Conservation (phyloP, 257 asterid species). For the Rhazya stricta region DNA sequence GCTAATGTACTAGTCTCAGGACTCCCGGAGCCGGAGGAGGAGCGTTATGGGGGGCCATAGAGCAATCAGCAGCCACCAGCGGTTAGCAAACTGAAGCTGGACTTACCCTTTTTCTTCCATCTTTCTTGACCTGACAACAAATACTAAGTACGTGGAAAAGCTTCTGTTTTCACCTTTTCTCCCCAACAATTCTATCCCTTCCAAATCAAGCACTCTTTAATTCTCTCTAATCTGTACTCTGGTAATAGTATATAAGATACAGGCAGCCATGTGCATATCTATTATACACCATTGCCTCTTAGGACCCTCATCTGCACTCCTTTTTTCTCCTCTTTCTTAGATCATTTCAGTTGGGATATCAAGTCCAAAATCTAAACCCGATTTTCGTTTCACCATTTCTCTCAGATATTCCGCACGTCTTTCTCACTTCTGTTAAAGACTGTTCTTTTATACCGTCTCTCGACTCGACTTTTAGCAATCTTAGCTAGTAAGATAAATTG, state of each 20-base stretch:
- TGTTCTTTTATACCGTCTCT: too few species aligned
- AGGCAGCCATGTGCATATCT: background rate
- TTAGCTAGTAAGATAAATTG: slow-evolving; percentile 1
- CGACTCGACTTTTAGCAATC: background rate
- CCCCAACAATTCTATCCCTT: slow-evolving; percentile 12
- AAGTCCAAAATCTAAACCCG: background rate
- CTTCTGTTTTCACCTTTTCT: background rate
- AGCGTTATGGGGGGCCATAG: slow-evolving; percentile 10
- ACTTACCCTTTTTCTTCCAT: too few species aligned
- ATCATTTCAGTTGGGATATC: slow-evolving; percentile 10
- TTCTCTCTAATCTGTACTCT: background rate
- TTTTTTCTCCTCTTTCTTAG: slow-evolving; percentile 1
- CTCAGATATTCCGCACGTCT: slow-evolving; percentile 7
- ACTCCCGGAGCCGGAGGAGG: background rate
- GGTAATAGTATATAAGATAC: too few species aligned
- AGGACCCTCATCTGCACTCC: background rate
- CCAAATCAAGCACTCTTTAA: slow-evolving; percentile 12
- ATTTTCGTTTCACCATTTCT: background rate
- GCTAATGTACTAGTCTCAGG: background rate
- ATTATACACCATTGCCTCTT: background rate
- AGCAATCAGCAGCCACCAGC: background rate
- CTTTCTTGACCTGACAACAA: background rate
- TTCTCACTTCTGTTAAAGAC: slow-evolving; percentile 14
- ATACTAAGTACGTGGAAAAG: background rate
- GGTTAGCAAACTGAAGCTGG: background rate